These are phyloP conservation scores for Colletotrichum sp. DNA, from an alignment of 2,329 filamentous ascomycete genomes.

Conservation along the genomic window DNA sequence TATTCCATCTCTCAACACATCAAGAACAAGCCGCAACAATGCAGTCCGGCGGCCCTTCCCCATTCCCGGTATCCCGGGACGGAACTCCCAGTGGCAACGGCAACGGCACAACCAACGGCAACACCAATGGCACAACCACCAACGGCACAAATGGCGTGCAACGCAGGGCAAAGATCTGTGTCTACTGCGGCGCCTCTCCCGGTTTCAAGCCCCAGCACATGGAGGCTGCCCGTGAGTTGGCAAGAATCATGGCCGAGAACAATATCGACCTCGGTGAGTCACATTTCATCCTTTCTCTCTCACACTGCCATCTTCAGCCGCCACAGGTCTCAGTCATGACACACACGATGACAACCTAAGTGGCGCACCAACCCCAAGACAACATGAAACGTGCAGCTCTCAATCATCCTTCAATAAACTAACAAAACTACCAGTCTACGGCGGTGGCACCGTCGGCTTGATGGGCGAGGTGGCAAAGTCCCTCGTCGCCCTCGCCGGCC, in stretches of 20 bases:
- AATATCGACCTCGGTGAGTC: conserved; percentile 75
- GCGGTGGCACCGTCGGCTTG: conserved; percentile 90
- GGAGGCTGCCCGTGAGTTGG: conserved; percentile 79
- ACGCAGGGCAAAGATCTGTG: conserved; percentile 75
- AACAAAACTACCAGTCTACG: conserved; percentile 70
- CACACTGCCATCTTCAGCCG: neutral
- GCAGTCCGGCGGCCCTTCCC: conserved; percentile 45
- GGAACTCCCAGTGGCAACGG: conserved; percentile 29
- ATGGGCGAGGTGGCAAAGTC: conserved; percentile 95
- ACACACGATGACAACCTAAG: neutral
- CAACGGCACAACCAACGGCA: conserved; percentile 26
- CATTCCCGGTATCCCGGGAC: conserved; percentile 33
- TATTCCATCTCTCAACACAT: neutral
- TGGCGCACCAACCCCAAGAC: neutral
- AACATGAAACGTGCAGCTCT: neutral
- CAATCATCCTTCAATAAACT: neutral
- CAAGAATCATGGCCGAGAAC: conserved; percentile 73
- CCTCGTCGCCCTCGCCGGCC: conserved; percentile 82
- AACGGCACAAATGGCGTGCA: conserved; percentile 34
- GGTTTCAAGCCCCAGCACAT: conserved; percentile 79
- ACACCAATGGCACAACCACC: conserved; percentile 25
- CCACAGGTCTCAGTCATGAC: neutral
- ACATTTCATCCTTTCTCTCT: neutral
- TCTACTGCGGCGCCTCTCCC: conserved; percentile 87
- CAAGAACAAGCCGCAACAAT: conserved; percentile 29